Conservation (phyloP, 345 rosid genomes). For the Rhizophora apiculata region DNA sequence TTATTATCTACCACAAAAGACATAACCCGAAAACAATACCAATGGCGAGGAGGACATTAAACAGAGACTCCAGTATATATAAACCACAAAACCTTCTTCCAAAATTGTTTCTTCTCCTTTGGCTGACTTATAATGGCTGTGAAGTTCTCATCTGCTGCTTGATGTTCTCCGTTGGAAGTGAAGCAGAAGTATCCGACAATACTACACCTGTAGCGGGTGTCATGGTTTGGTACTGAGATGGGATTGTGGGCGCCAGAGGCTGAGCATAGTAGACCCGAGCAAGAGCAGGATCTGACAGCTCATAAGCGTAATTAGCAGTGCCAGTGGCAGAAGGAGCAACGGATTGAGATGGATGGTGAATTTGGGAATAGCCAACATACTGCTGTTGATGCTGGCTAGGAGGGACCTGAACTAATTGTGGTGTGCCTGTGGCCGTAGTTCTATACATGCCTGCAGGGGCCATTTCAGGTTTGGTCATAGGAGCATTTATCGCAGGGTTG, state of each 20-base stretch:
- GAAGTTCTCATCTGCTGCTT: conserved; percentile 67
- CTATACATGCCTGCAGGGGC: conserved; percentile 56
- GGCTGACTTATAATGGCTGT: conserved; percentile 34
- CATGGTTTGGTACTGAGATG: conserved; percentile 91
- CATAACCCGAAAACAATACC: conserved; percentile 62
- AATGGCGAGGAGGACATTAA: conserved; percentile 30
- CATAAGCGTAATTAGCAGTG: conserved; percentile 57
- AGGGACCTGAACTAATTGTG: conserved; percentile 68
- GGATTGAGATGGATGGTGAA: conserved; percentile 84
- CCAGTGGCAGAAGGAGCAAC: conserved; percentile 48
- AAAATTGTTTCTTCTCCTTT: conserved; percentile 54
- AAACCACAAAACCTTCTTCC: conserved; percentile 51
- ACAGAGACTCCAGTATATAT: conserved; percentile 31
- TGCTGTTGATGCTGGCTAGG: conserved; percentile 72
- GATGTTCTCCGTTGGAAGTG: conserved; percentile 47
- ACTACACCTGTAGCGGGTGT: conserved; percentile 40
- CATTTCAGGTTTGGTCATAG: conserved; percentile 63
- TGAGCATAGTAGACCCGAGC: conserved; percentile 79
- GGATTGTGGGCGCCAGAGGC: conserved; percentile 54
- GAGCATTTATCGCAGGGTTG: conserved; percentile 57
- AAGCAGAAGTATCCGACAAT: conserved; percentile 53
- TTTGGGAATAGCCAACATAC: conserved; percentile 68
- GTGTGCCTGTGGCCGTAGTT: conserved; percentile 45
- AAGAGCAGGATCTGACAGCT: conserved; percentile 57
- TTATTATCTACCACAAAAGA: conserved; percentile 62